Conservation (phyloP, 2,329 filamentous ascomycete species). For the Cadophora sp. region DNA sequence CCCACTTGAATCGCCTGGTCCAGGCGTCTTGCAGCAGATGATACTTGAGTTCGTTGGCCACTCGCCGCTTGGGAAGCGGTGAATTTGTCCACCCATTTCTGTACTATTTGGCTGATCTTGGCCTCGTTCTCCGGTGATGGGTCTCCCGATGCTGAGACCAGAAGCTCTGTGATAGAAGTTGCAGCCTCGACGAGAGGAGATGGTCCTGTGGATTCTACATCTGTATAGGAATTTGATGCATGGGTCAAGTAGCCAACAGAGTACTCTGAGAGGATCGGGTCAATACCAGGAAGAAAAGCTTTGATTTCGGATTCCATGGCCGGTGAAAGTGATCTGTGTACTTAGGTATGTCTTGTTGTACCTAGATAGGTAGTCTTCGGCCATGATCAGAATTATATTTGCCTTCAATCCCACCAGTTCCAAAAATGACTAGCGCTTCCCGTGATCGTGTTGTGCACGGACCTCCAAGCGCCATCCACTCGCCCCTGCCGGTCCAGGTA, state of each 20-base stretch:
- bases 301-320: constrained; percentile 88
- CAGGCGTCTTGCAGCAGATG: constrained; percentile 80
- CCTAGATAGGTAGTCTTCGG: neutral
- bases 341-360: neutral
- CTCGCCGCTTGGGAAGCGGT: constrained; percentile 68
- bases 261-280: constrained; percentile 89
- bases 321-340: neutral
- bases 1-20: constrained; percentile 96
- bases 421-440: neutral
- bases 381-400: neutral
- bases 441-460: neutral
- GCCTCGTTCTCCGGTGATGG: constrained; percentile 74
- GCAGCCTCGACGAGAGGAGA: constrained; percentile 88
- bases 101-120: constrained; percentile 82
- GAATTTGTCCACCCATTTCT: constrained; percentile 87
- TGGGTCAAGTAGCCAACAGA: constrained; percentile 94
- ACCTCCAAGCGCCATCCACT: neutral
- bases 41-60: constrained; percentile 71
- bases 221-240: constrained; percentile 84
- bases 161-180: constrained; percentile 81
- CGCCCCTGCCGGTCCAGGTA: constrained; percentile 8
- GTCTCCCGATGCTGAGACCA: constrained; percentile 92
- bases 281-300: constrained; percentile 82
- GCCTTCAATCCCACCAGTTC: neutral
- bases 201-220: constrained; percentile 71